These are phyloP conservation scores for Podospora sp. DNA, from an alignment of 495 filamentous ascomycete genomes.

Conservation along the genomic window DNA sequence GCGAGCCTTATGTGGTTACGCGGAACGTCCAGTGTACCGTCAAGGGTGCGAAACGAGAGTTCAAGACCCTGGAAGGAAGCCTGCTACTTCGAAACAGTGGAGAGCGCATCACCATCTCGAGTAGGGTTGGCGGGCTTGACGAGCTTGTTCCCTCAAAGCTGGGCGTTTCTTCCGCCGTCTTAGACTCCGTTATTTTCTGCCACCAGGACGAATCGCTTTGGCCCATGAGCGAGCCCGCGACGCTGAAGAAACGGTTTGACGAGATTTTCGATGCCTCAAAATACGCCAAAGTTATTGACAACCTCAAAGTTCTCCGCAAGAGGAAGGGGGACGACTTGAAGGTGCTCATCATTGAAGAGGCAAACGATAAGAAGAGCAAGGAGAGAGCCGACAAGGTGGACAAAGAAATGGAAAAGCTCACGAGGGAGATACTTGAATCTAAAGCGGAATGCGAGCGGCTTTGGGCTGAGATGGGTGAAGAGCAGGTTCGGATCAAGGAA, in stretches of 20 bases:
- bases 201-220: slow-evolving; percentile 97
- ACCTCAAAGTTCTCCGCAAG: slow-evolving; percentile 84
- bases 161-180: slow-evolving; percentile 85
- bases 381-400: slow-evolving; percentile 75
- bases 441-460: slow-evolving; percentile 59
- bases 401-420: slow-evolving; percentile 63
- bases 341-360: slow-evolving; percentile 69
- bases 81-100: slow-evolving; percentile 76
- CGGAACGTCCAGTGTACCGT: slow-evolving; percentile 82
- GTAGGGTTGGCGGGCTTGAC: slow-evolving; percentile 76
- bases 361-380: slow-evolving; percentile 80
- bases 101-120: slow-evolving; percentile 76
- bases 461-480: slow-evolving; percentile 48
- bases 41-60: slow-evolving; percentile 67
- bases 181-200: slow-evolving; percentile 96
- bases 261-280: slow-evolving; percentile 97
- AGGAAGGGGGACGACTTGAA: slow-evolving; percentile 74
- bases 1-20: slow-evolving; percentile 75
- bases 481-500: slow-evolving; percentile 45
- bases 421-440: slow-evolving; percentile 72
- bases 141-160: slow-evolving; percentile 82
- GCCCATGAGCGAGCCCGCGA: slow-evolving; percentile 89
- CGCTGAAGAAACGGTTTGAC: slow-evolving; percentile 90
- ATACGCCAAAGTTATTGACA: slow-evolving; percentile 96
- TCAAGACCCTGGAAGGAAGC: slow-evolving; percentile 80